Percentiles rank a stretch among this genome's conserved stretches.
Conservation (phyloP, 768 basidiomycete genomes). For the Podaxis sp. region DNA sequence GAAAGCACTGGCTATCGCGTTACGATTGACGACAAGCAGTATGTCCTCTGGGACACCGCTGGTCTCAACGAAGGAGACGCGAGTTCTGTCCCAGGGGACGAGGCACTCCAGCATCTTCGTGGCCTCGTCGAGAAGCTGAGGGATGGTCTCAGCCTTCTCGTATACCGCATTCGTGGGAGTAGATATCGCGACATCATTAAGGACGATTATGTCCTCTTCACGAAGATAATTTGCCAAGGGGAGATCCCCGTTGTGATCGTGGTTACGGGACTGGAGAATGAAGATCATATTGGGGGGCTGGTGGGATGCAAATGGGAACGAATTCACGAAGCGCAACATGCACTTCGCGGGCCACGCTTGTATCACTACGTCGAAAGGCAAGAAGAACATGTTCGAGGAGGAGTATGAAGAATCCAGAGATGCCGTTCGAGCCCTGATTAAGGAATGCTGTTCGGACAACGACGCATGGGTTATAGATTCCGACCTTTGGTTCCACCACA, state of each 20-base stretch:
- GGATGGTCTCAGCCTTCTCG: slow-evolving; percentile 32
- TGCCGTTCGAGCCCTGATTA: slow-evolving; percentile 8
- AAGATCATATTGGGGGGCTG: slow-evolving; percentile 11
- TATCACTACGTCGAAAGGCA: slow-evolving; percentile 26
- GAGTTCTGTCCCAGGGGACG: slow-evolving; percentile 16
- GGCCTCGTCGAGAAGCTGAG: slow-evolving; percentile 28
- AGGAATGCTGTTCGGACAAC: background rate
- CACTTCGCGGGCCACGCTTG: slow-evolving; percentile 12
- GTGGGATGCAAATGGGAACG: slow-evolving; percentile 9
- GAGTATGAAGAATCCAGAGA: slow-evolving; percentile 15
- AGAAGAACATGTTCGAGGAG: slow-evolving; percentile 15
- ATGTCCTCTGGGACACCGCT: slow-evolving; percentile 33
- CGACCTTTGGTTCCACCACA: background rate
- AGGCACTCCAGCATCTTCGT: slow-evolving; percentile 21
- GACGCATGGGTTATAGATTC: slow-evolving; percentile 1
- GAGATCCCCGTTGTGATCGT: slow-evolving; percentile 11
- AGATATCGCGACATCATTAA: slow-evolving; percentile 10
- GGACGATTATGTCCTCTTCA: slow-evolving; percentile 11
- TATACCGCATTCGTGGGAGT: slow-evolving; percentile 23
- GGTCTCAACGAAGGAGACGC: slow-evolving; percentile 33
- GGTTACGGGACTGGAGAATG: slow-evolving; percentile 11
- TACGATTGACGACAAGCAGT: slow-evolving; percentile 19
- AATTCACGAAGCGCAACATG: slow-evolving; percentile 4
- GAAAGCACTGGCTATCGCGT: slow-evolving; percentile 21
- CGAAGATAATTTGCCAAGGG: slow-evolving; percentile 1